Base-by-base conservation (phyloP, 805 yeast species). In the Kazachstania africana region DNA sequence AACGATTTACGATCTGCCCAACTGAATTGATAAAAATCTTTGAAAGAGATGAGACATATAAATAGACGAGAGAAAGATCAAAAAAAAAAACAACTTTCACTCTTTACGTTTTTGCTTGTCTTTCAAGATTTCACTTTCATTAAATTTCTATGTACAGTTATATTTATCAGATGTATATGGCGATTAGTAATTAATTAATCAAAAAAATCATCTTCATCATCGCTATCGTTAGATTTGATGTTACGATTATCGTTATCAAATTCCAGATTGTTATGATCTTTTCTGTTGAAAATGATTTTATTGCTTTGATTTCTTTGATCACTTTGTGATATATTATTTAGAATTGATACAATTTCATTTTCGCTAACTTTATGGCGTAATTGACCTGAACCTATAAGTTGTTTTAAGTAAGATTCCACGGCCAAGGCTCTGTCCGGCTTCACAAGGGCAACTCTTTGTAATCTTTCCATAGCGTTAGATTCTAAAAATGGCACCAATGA, bases 401-500 rank as follows among this genome's bases (percentile, higher is more conserved):
- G 72, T 17, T 79, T 59, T 27, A 88, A 60, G 45, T 88, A 74
- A 39, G 77, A 75, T 47, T 88, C 96, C 10, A 85, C 96, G 3
- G 85, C 81, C 31, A 70, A 68, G 1, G 94, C 97, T 35, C 96
- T 66, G 32, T 91, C 97, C 3, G 93, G 93, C 48, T 87, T 73
- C 27, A 88, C 98, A 51, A 91, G 69, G 18, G 84, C 63, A 13
- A 88, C 93, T 36, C 98, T 66, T 13, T 87, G 72, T 28, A 88
- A 64, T 36, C 98, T 67, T 48, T 88, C 96, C 28, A 93, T 67
- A 1, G 97, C 98, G 31, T 68, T 72, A 8, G 88, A 76, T 34
- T 81, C 82, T 27, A 91, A 63, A 14, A 84, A 69, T 42, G 80
- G 88, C 10, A 36, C 37, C 24, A 38, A 25, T 16, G 18, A 19